Percentiles rank a stretch among this genome's conserved stretches.
phyloP scores from a whole-genome alignment of 257 asterid species.

The Solanum etuberosum region DNA sequence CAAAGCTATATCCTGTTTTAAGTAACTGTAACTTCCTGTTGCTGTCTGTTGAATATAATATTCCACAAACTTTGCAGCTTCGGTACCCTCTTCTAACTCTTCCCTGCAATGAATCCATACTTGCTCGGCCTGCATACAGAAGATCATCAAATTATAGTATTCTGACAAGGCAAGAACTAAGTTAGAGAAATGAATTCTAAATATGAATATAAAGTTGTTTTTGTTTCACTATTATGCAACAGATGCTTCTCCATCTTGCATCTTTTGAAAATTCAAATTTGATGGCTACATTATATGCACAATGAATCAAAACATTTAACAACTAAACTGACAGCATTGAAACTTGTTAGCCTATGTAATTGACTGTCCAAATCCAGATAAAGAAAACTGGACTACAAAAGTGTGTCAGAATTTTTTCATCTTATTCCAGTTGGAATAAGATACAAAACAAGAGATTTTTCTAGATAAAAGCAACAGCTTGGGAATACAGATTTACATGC shows the following conservation, averaged over 20 bases:
- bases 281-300: background rate
- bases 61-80: constrained; percentile 14
- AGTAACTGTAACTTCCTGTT: background rate
- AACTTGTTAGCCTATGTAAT: background rate
- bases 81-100: constrained; percentile 25
- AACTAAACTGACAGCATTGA: background rate
- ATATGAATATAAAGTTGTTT: background rate
- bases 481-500: background rate
- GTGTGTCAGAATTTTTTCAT: background rate
- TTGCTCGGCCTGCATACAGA: constrained; percentile 32
- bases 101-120: constrained; percentile 31
- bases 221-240: background rate
- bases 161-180: background rate
- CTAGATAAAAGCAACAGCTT: background rate
- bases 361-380: background rate
- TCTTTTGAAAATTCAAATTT: background rate
- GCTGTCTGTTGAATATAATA: constrained; percentile 6
- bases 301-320: background rate
- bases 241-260: background rate
- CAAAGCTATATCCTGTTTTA: constrained; percentile 15
- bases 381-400: background rate
- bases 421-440: background rate
- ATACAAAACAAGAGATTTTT: background rate
- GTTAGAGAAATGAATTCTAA: background rate
- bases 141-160: background rate